Evolutionary conservation across 2,329 filamentous ascomycete species (phyloP).

Genomic region (Sclerotinia spermophila): DNA sequence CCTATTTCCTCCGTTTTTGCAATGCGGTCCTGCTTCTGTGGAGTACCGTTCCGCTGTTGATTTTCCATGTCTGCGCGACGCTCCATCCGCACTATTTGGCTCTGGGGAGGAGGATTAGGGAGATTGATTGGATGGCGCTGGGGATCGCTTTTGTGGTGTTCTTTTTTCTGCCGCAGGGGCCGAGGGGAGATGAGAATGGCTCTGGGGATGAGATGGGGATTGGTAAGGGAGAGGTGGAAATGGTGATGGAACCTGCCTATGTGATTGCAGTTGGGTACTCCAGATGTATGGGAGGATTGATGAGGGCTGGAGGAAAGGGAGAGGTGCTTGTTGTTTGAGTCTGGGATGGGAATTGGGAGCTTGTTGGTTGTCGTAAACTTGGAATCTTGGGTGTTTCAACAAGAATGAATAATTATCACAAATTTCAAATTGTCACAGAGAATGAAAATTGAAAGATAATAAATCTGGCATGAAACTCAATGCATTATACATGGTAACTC

Average conservation of each 20-base stretch:
- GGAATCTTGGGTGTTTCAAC: not conserved
- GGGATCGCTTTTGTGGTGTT: not conserved
- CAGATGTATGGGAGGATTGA: not conserved
- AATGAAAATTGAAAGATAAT: not conserved
- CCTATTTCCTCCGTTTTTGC: too few relatives aligned
- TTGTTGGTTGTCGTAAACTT: not conserved
- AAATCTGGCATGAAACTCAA: conserved; percentile 18
- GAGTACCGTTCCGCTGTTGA: not conserved
- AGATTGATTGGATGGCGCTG: not conserved
- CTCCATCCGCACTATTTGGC: not conserved
- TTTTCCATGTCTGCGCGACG: not conserved
- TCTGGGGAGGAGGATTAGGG: not conserved
- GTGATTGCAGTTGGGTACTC: not conserved
- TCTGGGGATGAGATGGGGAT: not conserved
- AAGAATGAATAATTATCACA: not conserved
- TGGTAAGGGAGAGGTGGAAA: not conserved
- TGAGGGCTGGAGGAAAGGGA: not conserved
- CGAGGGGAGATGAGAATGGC: too few relatives aligned
- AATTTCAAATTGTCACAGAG: not conserved
- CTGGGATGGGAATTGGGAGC: not conserved
- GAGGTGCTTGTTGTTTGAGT: not conserved
- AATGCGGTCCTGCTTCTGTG: not conserved
- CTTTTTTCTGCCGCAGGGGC: not conserved
- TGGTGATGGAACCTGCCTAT: not conserved
- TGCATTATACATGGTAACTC: conserved; percentile 36